Percentiles rank a stretch among this genome's conserved stretches.
phyloP scores from a whole-genome alignment of 2,329 filamentous ascomycete species.

The Phialophora expanda region DNA sequence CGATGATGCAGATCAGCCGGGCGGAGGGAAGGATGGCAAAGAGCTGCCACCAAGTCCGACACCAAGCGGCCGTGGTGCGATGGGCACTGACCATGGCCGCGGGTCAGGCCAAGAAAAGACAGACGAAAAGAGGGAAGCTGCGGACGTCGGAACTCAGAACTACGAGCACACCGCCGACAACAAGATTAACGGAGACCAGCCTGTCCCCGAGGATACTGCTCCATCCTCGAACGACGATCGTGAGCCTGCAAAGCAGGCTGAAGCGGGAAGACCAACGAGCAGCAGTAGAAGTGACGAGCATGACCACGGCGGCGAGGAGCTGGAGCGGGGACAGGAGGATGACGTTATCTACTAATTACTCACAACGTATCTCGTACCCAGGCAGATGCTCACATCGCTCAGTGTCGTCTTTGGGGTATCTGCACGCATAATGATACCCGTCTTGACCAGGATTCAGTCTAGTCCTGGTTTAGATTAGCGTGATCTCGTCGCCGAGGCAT shows the following conservation, averaged over 20 bases:
- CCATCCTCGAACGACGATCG: constrained; percentile 44
- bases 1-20: constrained; percentile 9
- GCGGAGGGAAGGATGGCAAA: constrained; percentile 22
- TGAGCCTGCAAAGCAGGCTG: constrained; percentile 41
- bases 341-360: constrained; percentile 77
- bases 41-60: background rate
- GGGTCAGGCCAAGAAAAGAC: background rate
- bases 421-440: background rate
- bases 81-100: background rate
- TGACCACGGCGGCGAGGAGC: constrained; percentile 70
- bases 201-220: constrained; percentile 5
- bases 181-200: background rate
- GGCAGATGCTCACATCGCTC: background rate
- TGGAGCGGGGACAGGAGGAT: constrained; percentile 86
- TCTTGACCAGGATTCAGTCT: background rate
- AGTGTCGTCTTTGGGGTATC: background rate
- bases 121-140: background rate
- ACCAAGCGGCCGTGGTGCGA: background rate
- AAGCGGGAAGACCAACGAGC: constrained; percentile 38
- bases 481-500: background rate
- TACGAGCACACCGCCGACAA: background rate
- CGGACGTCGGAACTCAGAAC: background rate
- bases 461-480: background rate
- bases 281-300: constrained; percentile 58
- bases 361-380: background rate